A percentile compares a stretch with the other conserved stretches of the same genome.
Conservation (phyloP, 257 asterid species). For the Handroanthus guayacan region DNA sequence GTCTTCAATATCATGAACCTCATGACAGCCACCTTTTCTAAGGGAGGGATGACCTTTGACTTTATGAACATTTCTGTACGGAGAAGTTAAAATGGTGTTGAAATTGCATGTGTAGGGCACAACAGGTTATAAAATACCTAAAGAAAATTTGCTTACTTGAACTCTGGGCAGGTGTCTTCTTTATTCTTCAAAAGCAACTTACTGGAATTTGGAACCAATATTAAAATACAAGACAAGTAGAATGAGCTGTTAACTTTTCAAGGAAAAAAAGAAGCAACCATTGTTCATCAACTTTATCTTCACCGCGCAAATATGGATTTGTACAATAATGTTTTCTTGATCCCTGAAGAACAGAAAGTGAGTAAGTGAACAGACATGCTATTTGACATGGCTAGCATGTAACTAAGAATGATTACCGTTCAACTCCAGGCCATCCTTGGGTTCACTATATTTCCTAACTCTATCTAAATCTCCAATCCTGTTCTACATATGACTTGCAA, state of each 20-base stretch:
- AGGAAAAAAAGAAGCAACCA: constrained; percentile 60
- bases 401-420: constrained; percentile 10
- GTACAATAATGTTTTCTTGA: constrained; percentile 95
- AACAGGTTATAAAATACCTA: constrained; percentile 1
- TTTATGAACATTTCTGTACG: constrained; percentile 76
- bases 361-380: constrained; percentile 17
- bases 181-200: constrained; percentile 77
- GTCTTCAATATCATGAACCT: constrained; percentile 97
- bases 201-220: constrained; percentile 55
- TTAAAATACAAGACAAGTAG: constrained; percentile 47
- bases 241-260: constrained; percentile 21
- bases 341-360: constrained; percentile 59
- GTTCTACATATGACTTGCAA: background rate
- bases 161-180: constrained; percentile 72
- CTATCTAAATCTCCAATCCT: constrained; percentile 23
- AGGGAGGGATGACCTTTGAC: constrained; percentile 92
- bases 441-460: constrained; percentile 10
- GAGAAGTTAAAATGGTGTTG: constrained; percentile 29
- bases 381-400: constrained; percentile 25
- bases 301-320: constrained; percentile 63
- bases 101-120: constrained; percentile 28
- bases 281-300: constrained; percentile 80
- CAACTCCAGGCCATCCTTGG: constrained; percentile 2
- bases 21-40: constrained; percentile 95
- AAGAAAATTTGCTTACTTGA: constrained; percentile 62